These are phyloP conservation scores for Candida mattraensis DNA, from an alignment of 805 yeast species.

Conservation along the genomic window DNA sequence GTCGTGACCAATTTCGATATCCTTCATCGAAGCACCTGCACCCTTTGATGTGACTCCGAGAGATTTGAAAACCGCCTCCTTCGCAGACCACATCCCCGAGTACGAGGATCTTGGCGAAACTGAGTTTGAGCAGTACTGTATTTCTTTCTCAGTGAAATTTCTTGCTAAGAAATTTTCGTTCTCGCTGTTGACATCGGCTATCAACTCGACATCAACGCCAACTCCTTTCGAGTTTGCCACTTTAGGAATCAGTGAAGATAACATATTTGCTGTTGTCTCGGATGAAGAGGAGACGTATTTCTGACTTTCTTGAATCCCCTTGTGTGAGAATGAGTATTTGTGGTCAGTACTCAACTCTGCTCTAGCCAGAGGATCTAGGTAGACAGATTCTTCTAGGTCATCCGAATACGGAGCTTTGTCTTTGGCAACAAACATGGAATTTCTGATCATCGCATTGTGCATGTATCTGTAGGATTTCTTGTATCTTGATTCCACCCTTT, in stretches of 20 bases:
- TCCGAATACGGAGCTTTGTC: conserved; percentile 90
- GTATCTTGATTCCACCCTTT: conserved; percentile 76
- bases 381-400: conserved; percentile 84
- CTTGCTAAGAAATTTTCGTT: conserved; percentile 90
- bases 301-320: conserved; percentile 47
- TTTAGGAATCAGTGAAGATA: conserved; percentile 52
- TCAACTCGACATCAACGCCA: conserved; percentile 96
- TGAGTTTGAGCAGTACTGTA: conserved; percentile 70
- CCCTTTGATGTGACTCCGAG: conserved; percentile 87
- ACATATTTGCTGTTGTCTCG: conserved; percentile 61
- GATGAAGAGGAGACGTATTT: conserved; percentile 48
- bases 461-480: conserved; percentile 89
- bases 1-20: conserved; percentile 81
- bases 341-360: conserved; percentile 42
- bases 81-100: conserved; percentile 99
- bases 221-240: conserved; percentile 60
- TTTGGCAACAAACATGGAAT: conserved; percentile 90
- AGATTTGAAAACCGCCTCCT: conserved; percentile 98
- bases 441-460: conserved; percentile 91
- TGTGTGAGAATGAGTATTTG: conserved; percentile 47
- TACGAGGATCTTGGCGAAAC: conserved; percentile 84
- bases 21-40: conserved; percentile 91
- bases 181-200: conserved; percentile 76
- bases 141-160: conserved; percentile 84
- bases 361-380: conserved; percentile 94